A percentile compares a stretch with the other conserved stretches of the same genome.
Conservation (phyloP, 495 filamentous ascomycete genomes). For the Aspergillus hancockii region DNA sequence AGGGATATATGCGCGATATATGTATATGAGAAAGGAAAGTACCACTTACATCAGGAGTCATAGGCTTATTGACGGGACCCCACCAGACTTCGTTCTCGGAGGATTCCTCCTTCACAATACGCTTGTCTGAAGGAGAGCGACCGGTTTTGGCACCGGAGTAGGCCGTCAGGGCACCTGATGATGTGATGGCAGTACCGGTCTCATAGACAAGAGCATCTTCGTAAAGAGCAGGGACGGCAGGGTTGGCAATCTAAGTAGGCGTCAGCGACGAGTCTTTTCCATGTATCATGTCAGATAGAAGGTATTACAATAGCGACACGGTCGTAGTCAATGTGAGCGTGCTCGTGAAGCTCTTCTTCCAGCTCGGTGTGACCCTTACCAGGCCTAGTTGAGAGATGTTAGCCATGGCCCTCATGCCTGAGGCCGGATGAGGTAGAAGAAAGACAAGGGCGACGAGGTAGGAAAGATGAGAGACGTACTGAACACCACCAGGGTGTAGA, state of each 20-base stretch:
- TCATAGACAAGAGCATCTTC: constrained; percentile 99
- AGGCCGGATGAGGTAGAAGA: neutral
- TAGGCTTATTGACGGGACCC: constrained; percentile 98
- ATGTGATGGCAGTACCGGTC: constrained; percentile 95
- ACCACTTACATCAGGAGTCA: constrained; percentile 89
- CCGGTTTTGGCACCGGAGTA: constrained; percentile 99
- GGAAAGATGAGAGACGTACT: constrained; percentile 58
- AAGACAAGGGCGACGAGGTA: constrained; percentile 10
- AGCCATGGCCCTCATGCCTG: constrained; percentile 17
- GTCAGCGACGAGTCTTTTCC: constrained; percentile 14
- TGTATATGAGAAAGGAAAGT: neutral
- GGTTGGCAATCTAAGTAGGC: constrained; percentile 72
- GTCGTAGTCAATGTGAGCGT: constrained; percentile 99
- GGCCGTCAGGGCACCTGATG: constrained; percentile 88
- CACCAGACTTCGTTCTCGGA: constrained; percentile 96
- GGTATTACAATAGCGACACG: constrained; percentile 88
- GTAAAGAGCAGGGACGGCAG: constrained; percentile 90
- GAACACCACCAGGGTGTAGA: constrained; percentile 87
- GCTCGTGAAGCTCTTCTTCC: constrained; percentile 96
- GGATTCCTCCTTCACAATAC: constrained; percentile 86
- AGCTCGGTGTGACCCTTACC: constrained; percentile 89
- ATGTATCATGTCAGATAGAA: constrained; percentile 2
- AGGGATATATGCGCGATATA: constrained; percentile 14
- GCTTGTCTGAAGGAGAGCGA: constrained; percentile 94
- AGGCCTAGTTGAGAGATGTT: constrained; percentile 57